A percentile compares a stretch with the other conserved stretches of the same genome.
These are phyloP conservation scores for Candida koratica DNA, from an alignment of 805 yeast genomes.

Conservation along the genomic window DNA sequence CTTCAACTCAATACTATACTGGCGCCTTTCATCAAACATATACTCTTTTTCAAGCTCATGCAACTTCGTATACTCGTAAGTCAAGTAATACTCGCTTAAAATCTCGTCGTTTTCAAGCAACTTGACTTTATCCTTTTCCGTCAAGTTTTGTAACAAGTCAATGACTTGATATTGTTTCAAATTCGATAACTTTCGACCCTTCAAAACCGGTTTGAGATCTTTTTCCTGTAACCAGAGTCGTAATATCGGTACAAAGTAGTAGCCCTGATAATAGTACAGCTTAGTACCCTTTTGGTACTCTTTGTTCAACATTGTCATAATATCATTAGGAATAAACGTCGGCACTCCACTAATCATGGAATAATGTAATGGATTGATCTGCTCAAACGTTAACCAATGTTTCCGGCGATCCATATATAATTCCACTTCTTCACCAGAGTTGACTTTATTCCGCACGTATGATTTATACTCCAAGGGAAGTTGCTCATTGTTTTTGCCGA, in stretches of 20 bases:
- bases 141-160: conserved; percentile 15
- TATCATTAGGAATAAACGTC: conserved; percentile 27
- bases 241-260: conserved; percentile 23
- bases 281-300: conserved; percentile 25
- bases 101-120: conserved; percentile 21
- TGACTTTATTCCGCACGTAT: conserved; percentile 17
- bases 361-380: conserved; percentile 49
- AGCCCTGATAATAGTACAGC: conserved; percentile 19
- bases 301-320: conserved; percentile 24
- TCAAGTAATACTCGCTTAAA: conserved; percentile 25
- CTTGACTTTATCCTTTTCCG: conserved; percentile 21
- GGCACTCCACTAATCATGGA: conserved; percentile 55
- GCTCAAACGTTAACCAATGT: conserved; percentile 28
- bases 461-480: conserved; percentile 17
- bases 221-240: conserved; percentile 21
- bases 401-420: conserved; percentile 32
- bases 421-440: conserved; percentile 15
- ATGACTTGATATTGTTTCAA: conserved; percentile 12
- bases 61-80: conserved; percentile 21
- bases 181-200: conserved; percentile 11
- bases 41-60: conserved; percentile 23
- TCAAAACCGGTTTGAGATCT: conserved; percentile 13
- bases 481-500: conserved; percentile 21
- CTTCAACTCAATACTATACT: conserved; percentile 17
- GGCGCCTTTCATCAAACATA: conserved; percentile 19